Conservation (phyloP, 2,329 filamentous ascomycete species). For the Exophiala mesophila region DNA sequence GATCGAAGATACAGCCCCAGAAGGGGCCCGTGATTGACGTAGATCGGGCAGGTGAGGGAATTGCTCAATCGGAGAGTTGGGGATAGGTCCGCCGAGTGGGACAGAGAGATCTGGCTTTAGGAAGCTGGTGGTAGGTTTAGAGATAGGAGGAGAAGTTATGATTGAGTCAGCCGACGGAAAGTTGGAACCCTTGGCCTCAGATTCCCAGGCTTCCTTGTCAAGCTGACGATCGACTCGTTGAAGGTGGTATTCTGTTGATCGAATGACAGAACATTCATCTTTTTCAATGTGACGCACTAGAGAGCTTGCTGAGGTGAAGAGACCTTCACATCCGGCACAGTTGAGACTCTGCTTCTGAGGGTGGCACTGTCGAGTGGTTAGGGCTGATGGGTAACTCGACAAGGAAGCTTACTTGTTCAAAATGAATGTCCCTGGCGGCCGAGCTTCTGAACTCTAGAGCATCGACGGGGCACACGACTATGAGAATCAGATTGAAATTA, state of each 20-base stretch:
- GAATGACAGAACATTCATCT: slow-evolving; percentile 45
- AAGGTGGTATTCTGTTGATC: slow-evolving; percentile 40
- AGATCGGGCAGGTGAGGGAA: slow-evolving; percentile 10
- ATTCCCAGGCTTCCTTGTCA: slow-evolving; percentile 32
- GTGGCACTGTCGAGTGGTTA: slow-evolving; percentile 29
- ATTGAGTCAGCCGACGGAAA: not conserved
- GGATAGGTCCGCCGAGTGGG: too few relatives aligned
- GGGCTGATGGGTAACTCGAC: too few relatives aligned
- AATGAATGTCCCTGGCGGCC: slow-evolving; percentile 48
- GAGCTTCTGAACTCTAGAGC: slow-evolving; percentile 52
- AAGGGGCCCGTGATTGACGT: too few relatives aligned
- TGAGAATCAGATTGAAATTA: too few relatives aligned
- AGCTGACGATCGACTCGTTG: slow-evolving; percentile 49
- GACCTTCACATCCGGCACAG: slow-evolving; percentile 44
- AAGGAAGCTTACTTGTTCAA: slow-evolving; percentile 42
- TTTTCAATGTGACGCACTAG: slow-evolving; percentile 54
- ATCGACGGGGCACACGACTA: slow-evolving; percentile 52
- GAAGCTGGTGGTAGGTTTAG: too few relatives aligned
- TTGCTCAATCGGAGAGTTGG: too few relatives aligned
- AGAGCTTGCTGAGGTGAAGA: slow-evolving; percentile 46
- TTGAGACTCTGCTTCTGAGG: slow-evolving; percentile 46
- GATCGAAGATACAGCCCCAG: too few relatives aligned
- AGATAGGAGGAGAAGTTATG: slow-evolving; percentile 1
- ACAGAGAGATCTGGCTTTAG: too few relatives aligned
- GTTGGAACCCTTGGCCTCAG: slow-evolving; percentile 5